phyloP scores from a whole-genome alignment of 768 basidiomycete species.

The Lentinula sp. region DNA sequence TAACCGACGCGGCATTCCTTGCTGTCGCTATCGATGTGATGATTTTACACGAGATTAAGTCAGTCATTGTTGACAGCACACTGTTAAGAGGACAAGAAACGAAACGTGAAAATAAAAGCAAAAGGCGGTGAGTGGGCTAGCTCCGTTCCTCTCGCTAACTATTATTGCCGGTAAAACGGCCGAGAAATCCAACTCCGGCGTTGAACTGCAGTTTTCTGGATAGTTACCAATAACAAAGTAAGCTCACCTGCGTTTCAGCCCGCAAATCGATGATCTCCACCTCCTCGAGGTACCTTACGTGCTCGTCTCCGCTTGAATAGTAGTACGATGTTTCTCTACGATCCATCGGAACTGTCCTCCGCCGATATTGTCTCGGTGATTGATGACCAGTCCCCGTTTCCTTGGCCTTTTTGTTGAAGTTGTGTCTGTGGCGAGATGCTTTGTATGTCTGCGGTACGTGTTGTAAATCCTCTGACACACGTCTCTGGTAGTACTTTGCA shows the following conservation, averaged over 20 bases:
- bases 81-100: not conserved
- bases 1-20: not conserved
- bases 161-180: not conserved
- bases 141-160: not conserved
- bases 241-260: not conserved
- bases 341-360: not conserved
- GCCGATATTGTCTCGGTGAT: not conserved
- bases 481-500: not conserved
- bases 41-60: not conserved
- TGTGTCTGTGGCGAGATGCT: not conserved
- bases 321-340: not conserved
- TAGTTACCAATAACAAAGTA: not conserved
- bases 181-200: not conserved
- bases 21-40: not conserved
- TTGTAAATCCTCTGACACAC: slow-evolving; percentile 2
- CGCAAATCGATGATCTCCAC: not conserved
- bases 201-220: not conserved
- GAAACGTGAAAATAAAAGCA: not conserved
- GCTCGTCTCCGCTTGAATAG: not conserved
- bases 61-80: not conserved
- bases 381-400: not conserved
- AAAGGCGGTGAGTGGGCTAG: not conserved
- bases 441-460: not conserved
- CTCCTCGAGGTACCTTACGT: not conserved
- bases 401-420: not conserved